Evolutionary conservation across 768 basidiomycete genomes (phyloP), one percentile per base, ranked within the genome.

Genomic region (Cystobasidium ongulense): DNA sequence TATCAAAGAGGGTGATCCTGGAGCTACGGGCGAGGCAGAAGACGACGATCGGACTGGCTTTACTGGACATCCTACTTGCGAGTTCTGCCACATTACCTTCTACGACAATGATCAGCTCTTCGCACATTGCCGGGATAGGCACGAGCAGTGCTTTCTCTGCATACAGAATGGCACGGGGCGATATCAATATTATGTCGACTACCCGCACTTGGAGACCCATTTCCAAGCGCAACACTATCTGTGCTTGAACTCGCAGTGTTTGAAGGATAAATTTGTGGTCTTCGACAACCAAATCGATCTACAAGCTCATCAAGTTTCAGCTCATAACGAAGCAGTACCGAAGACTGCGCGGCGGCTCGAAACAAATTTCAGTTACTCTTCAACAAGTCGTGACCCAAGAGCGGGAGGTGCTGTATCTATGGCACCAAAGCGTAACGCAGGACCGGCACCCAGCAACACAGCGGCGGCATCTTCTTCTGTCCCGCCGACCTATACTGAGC

Each of bases 111-210:
- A 98, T 78, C 93, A 93, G 78, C 82, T 97, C n/a, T 96, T 88
- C 80, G 83, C 87, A 27, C 96, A 99, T 81, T 91, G 97, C 88
- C 87, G 94, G 64, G 89, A 93, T 79, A 84, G 84, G 62, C 95
- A 99, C 82, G 95, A 99, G 81, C 94, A 98, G 78, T 98, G 95
- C 80, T 96, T 96, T 77, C 81, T 99, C 17, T 99, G 96, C 81
- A 54, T 75, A 0, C 50, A 73, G 38, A 92, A 91, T 80, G 85
- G 89, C 33, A 86, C 88, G 71, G 92, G 89, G 7, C 84, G 86
- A 76, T 87, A 93, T 81, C 87, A 92, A 82, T 93, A 96, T 92
- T 96, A 17, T 38, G 54, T 35, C 27, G 41, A 74, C 23, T 59
- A 94, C 90, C 81, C 92, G 91, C 86, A 91, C 75, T 93, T 90